Conservation (phyloP, 371 early-diverging fungal genomes). For the Mucor plumbeus region DNA sequence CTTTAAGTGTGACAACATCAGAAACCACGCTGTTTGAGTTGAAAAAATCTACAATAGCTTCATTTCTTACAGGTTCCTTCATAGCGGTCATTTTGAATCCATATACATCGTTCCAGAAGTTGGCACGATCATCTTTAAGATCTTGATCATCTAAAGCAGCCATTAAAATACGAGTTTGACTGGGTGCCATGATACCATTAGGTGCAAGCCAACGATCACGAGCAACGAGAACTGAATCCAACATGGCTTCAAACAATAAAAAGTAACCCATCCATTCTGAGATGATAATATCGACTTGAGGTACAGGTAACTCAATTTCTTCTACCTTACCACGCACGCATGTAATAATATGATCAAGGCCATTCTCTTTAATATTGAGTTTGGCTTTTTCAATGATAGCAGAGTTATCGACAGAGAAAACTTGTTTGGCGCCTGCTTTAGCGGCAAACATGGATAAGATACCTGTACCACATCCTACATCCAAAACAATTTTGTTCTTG, state of each 20-base stretch:
- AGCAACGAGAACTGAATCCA: conserved; percentile 87
- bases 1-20: conserved; percentile 69
- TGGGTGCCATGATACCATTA: conserved; percentile 75
- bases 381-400: conserved; percentile 85
- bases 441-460: conserved; percentile 98
- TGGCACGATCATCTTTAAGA: conserved; percentile 74
- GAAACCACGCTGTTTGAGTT: conserved; percentile 71
- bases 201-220: conserved; percentile 80
- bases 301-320: conserved; percentile 79
- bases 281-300: conserved; percentile 86
- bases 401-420: conserved; percentile 87
- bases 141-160: conserved; percentile 81
- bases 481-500: conserved; percentile 96
- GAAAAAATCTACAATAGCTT: conserved; percentile 71
- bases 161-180: conserved; percentile 79
- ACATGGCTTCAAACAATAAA: conserved; percentile 88
- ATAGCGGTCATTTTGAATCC: conserved; percentile 88
- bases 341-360: conserved; percentile 73
- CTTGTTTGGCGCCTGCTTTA: conserved; percentile 68
- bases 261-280: conserved; percentile 96
- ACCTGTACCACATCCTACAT: conserved; percentile 98
- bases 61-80: conserved; percentile 65
- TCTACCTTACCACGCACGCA: conserved; percentile 83
- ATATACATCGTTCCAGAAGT: conserved; percentile 91
- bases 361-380: conserved; percentile 79